Evolutionary conservation across 1,284 basidiomycete genomes (phyloP).

Genomic region (Heterobasidion irregulare): DNA sequence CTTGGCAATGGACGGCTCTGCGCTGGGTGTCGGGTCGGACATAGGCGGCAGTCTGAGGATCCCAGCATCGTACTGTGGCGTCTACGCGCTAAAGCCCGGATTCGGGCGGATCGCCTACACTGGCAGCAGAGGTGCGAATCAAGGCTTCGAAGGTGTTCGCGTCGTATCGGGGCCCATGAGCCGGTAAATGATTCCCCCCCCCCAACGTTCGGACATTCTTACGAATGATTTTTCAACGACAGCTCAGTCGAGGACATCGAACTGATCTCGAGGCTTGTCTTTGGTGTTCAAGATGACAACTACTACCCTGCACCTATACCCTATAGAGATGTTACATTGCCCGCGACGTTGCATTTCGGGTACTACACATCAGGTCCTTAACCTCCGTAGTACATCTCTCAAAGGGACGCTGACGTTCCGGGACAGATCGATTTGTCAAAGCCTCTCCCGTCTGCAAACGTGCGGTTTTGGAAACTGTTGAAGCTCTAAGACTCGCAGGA

Average conservation of each 20-base stretch:
- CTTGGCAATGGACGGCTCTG: conserved; percentile 67
- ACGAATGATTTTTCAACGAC: not conserved
- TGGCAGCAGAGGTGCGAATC: not conserved
- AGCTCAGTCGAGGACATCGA: conserved; percentile 58
- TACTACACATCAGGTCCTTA: conserved; percentile 55
- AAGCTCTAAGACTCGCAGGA: conserved; percentile 56
- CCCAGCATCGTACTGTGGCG: conserved; percentile 73
- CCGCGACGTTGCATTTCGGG: conserved; percentile 57
- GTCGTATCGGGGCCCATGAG: conserved; percentile 1
- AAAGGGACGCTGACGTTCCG: not conserved
- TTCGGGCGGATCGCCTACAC: conserved; percentile 5
- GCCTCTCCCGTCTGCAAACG: conserved; percentile 74
- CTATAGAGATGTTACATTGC: conserved; percentile 46
- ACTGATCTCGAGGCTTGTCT: conserved; percentile 42
- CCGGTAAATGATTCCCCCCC: not conserved
- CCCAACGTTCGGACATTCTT: not conserved
- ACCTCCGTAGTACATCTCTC: not conserved
- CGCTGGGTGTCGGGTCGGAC: conserved; percentile 75
- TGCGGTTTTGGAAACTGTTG: conserved; percentile 69
- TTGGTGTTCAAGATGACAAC: conserved; percentile 39
- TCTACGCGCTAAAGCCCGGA: conserved; percentile 75
- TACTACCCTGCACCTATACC: conserved; percentile 45
- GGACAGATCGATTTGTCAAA: conserved; percentile 53
- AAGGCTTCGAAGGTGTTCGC: conserved; percentile 1
- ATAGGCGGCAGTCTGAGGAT: conserved; percentile 76